Conservation (phyloP, 371 early-diverging fungal species). For the Mucor irregularis region DNA sequence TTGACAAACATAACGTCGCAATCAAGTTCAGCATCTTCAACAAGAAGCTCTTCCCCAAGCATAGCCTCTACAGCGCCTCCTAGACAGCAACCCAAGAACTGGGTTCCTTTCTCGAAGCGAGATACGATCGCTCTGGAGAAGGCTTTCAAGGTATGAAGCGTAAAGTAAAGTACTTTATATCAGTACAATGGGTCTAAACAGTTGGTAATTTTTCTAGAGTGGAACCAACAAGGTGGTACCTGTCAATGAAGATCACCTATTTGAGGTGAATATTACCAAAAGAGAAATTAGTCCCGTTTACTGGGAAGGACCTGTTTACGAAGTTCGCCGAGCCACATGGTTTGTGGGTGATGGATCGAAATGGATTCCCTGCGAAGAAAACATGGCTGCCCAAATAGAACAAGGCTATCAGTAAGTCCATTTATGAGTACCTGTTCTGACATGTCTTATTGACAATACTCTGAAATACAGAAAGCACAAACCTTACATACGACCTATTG, state of each 20-base stretch:
- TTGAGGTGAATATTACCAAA: conserved; percentile 74
- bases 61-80: neutral
- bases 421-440: no score
- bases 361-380: conserved; percentile 82
- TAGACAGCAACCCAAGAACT: conserved; percentile 28
- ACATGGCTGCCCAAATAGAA: conserved; percentile 79
- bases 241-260: conserved; percentile 77
- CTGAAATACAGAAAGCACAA: conserved; percentile 28
- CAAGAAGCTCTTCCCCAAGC: neutral
- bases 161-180: neutral
- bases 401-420: conserved; percentile 70
- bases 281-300: conserved; percentile 76
- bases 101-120: conserved; percentile 63
- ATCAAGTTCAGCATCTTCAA: neutral
- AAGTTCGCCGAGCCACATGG: conserved; percentile 84
- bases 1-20: neutral
- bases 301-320: conserved; percentile 82
- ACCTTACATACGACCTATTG: conserved; percentile 21
- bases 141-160: conserved; percentile 44
- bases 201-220: neutral
- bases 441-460: neutral
- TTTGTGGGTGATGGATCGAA: conserved; percentile 66
- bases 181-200: neutral
- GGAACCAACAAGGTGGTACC: conserved; percentile 25
- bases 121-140: conserved; percentile 61